Evolutionary conservation across 2,329 filamentous ascomycete genomes (phyloP).

Genomic region (Cadophora malorum): DNA sequence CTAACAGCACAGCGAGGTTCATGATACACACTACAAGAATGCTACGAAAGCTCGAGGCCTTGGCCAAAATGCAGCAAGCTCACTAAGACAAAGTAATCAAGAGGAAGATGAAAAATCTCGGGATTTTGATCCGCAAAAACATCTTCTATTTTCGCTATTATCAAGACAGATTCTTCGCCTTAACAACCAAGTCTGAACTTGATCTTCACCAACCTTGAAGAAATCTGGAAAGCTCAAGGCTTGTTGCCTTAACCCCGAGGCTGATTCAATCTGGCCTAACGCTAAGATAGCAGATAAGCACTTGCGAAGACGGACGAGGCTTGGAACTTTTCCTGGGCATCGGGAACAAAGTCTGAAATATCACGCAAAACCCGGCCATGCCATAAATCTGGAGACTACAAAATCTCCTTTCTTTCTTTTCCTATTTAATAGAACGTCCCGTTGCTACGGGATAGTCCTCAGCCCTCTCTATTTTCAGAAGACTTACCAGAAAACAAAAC

Average conservation of each 20-base stretch:
- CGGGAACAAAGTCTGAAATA: conserved; percentile 7
- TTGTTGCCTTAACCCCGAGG: neutral
- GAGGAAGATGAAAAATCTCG: neutral
- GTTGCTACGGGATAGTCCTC: neutral
- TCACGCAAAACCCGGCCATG: conserved; percentile 16
- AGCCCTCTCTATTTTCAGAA: neutral
- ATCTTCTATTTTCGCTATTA: no score
- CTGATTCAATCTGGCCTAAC: neutral
- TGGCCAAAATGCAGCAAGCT: neutral
- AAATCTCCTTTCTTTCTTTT: neutral
- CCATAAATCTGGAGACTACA: conserved; percentile 3
- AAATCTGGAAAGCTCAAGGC: neutral
- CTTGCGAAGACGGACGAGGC: conserved; percentile 3
- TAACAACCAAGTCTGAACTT: neutral
- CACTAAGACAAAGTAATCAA: neutral
- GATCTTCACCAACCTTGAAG: neutral
- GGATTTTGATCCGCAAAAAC: no score
- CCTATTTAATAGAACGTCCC: neutral
- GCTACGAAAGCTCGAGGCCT: neutral
- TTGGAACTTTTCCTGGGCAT: neutral
- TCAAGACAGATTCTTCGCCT: no score
- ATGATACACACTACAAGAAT: neutral
- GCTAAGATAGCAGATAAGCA: conserved; percentile 15
- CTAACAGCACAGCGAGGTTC: no score
- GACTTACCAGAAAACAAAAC: neutral